Conservation (phyloP, 169 alveolate genomes). For the Eimeria tenella region DNA sequence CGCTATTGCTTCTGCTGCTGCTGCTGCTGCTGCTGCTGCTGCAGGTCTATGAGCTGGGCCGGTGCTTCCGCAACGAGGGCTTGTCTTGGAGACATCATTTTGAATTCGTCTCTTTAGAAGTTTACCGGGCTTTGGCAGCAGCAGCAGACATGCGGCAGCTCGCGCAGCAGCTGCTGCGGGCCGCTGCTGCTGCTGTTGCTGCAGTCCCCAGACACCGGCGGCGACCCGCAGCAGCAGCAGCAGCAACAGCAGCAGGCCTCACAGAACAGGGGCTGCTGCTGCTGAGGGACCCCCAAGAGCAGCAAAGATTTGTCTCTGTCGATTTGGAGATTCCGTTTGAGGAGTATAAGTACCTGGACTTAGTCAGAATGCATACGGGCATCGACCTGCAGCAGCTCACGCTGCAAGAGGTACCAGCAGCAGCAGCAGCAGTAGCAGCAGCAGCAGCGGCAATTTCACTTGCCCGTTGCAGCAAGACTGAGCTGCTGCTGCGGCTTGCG, state of each 20-base stretch:
- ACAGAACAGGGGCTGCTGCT: not conserved
- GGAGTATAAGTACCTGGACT: not conserved
- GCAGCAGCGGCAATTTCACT: not conserved
- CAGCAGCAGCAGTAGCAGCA: slow-evolving; percentile 5
- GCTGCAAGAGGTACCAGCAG: not conserved
- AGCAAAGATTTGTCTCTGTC: not conserved
- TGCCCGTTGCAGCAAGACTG: not conserved
- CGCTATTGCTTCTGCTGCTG: not conserved
- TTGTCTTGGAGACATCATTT: slow-evolving; percentile 97
- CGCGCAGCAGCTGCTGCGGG: slow-evolving; percentile 95
- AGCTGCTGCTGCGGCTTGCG: not conserved
- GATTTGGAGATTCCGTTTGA: not conserved
- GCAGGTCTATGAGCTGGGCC: slow-evolving; percentile 97
- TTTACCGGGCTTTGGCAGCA: slow-evolving; percentile 96
- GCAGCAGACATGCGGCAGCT: slow-evolving; percentile 94
- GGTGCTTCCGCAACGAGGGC: slow-evolving; percentile 98
- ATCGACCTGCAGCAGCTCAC: slow-evolving; percentile 78
- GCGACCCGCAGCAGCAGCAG: not conserved
- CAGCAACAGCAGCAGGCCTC: not conserved
- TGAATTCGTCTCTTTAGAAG: slow-evolving; percentile 98
- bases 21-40: slow-evolving; percentile 34
- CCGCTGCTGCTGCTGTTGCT: slow-evolving; percentile 85
- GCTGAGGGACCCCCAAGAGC: not conserved
- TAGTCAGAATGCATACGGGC: not conserved
- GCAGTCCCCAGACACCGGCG: not conserved